A percentile compares a stretch with the other conserved stretches of the same genome.
phyloP scores from a whole-genome alignment of 2,329 filamentous ascomycete species.

The Beauveria sp. region DNA sequence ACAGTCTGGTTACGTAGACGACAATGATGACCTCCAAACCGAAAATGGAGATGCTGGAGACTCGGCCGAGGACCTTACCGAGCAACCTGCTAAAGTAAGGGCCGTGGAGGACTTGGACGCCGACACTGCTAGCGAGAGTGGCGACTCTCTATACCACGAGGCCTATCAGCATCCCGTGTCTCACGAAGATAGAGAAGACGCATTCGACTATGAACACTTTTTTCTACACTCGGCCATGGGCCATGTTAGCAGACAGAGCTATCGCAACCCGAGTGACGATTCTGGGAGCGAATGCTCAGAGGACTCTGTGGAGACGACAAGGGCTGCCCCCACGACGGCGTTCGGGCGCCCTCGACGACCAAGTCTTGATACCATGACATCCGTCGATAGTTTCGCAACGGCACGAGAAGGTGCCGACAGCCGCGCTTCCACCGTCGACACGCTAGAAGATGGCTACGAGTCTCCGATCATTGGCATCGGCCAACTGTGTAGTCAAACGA shows the following conservation, averaged over 20 bases:
- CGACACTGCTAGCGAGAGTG: conserved; percentile 52
- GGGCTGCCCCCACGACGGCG: conserved; percentile 33
- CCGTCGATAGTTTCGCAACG: conserved; percentile 49
- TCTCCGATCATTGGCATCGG: conserved; percentile 4
- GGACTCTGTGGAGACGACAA: conserved; percentile 54
- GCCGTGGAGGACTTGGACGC: conserved; percentile 18
- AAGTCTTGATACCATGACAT: conserved; percentile 44
- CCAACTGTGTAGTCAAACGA: not conserved
- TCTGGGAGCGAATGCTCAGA: conserved; percentile 50
- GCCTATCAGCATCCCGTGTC: conserved; percentile 54
- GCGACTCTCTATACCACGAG: conserved; percentile 57
- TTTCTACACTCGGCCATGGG: conserved; percentile 91
- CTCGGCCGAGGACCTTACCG: not conserved
- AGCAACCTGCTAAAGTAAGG: not conserved
- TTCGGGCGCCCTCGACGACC: conserved; percentile 35
- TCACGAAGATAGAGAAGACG: conserved; percentile 89
- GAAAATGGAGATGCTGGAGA: conserved; percentile 22
- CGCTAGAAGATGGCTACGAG: conserved; percentile 8
- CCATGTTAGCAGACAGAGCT: conserved; percentile 48
- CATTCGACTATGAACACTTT: conserved; percentile 95
- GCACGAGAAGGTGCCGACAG: conserved; percentile 43
- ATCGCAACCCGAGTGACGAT: conserved; percentile 28
- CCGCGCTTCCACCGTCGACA: conserved; percentile 21
- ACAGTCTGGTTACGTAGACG: conserved; percentile 18
- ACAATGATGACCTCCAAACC: conserved; percentile 31